Percentiles rank a stretch among this genome's conserved stretches.
These are phyloP conservation scores for Backusella liffmaniae DNA, from an alignment of 192 early-diverging fungal species.

Conservation along the genomic window DNA sequence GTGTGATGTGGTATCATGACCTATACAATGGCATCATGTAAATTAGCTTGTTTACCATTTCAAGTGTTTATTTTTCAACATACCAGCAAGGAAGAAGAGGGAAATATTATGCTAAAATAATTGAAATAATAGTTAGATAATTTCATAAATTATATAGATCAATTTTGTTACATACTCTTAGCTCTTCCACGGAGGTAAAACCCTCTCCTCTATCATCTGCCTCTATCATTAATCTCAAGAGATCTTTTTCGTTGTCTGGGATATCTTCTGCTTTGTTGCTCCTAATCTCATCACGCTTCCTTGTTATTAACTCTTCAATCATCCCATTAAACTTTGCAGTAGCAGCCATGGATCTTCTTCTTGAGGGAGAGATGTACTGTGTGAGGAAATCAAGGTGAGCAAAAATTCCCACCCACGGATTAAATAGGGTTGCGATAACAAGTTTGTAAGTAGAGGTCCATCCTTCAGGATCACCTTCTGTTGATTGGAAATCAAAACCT, in stretches of 20 bases:
- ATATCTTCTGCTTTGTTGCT: background rate
- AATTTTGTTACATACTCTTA: background rate
- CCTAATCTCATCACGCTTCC: constrained; percentile 10
- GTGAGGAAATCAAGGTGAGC: constrained; percentile 13
- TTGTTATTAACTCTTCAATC: constrained; percentile 21
- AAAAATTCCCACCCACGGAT: constrained; percentile 11
- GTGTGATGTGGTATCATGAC: constrained; percentile 31
- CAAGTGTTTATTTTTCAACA: constrained; percentile 11
- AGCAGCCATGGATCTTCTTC: background rate
- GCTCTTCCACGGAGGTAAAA: background rate
- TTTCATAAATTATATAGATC: background rate
- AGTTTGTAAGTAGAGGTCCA: constrained; percentile 9
- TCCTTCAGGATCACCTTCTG: constrained; percentile 7
- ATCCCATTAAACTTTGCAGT: constrained; percentile 16
- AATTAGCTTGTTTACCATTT: background rate
- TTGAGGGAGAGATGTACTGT: constrained; percentile 11
- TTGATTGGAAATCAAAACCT: constrained; percentile 27
- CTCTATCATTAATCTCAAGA: constrained; percentile 59
- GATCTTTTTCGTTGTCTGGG: constrained; percentile 34
- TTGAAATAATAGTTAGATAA: background rate
- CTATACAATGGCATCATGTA: background rate
- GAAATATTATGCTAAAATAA: constrained; percentile 39
- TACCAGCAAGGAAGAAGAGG: constrained; percentile 57
- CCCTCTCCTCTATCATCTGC: constrained; percentile 20
- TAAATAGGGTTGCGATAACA: background rate